Conservation (phyloP, 371 early-diverging fungal species). For the Saksenaea vasiformis region DNA sequence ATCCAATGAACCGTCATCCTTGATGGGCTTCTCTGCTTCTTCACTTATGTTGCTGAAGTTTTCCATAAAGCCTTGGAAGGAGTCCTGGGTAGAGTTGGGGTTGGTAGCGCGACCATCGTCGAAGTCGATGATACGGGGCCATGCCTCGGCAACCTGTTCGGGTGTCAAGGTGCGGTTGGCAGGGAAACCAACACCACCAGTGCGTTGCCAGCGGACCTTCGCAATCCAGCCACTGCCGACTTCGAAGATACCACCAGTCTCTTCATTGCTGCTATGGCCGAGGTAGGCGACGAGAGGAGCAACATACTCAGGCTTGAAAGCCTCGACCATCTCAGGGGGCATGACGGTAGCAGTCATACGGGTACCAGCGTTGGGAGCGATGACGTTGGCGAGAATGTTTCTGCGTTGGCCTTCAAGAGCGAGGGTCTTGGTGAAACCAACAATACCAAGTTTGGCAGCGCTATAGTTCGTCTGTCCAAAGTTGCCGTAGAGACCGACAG, state of each 20-base stretch:
- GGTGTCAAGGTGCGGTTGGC: slow-evolving; percentile 86
- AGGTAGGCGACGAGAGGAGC: slow-evolving; percentile 94
- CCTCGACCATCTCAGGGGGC: slow-evolving; percentile 94
- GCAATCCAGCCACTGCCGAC: slow-evolving; percentile 92
- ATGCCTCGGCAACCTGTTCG: slow-evolving; percentile 71
- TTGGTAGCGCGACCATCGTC: slow-evolving; percentile 91
- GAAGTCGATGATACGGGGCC: slow-evolving; percentile 83
- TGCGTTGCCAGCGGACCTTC: slow-evolving; percentile 93
- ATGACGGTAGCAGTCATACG: slow-evolving; percentile 97
- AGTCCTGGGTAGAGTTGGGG: slow-evolving; percentile 80
- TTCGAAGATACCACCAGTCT: slow-evolving; percentile 91
- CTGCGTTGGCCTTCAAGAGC: slow-evolving; percentile 94
- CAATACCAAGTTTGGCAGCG: slow-evolving; percentile 92
- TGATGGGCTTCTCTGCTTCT: slow-evolving; percentile 25
- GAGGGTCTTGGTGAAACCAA: slow-evolving; percentile 89
- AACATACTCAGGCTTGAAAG: slow-evolving; percentile 96
- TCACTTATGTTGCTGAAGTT: slow-evolving; percentile 62
- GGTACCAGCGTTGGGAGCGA: slow-evolving; percentile 98
- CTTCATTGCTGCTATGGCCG: slow-evolving; percentile 80
- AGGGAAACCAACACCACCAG: slow-evolving; percentile 91
- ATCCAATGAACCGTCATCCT: slow-evolving; percentile 53
- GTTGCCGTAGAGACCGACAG: slow-evolving; percentile 98
- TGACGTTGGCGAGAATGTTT: slow-evolving; percentile 89
- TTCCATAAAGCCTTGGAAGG: slow-evolving; percentile 83
- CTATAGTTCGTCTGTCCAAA: slow-evolving; percentile 98